These are phyloP conservation scores for Nymphaea thermarum DNA, from an alignment of 164 flowering plant species.

Conservation along the genomic window DNA sequence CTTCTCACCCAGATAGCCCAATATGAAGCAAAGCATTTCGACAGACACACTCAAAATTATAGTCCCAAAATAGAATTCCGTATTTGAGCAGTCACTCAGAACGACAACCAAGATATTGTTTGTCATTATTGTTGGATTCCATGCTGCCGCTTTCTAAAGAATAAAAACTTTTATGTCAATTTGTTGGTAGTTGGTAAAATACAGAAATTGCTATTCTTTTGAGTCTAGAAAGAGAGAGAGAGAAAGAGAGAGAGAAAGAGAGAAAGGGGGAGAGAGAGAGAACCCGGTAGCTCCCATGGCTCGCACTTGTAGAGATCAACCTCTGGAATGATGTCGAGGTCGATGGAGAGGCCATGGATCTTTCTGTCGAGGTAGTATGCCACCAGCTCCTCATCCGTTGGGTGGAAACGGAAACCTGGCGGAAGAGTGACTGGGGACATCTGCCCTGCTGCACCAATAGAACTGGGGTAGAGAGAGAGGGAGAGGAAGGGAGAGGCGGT, in stretches of 20 bases:
- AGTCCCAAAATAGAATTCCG: too few species aligned
- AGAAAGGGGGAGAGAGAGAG: not conserved
- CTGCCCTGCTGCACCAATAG: not conserved
- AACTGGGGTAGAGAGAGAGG: not conserved
- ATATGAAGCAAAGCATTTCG: too few species aligned
- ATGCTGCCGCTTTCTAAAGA: not conserved
- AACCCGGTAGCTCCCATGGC: slow-evolving; percentile 21
- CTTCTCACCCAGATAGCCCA: too few species aligned
- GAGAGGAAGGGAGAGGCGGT: not conserved
- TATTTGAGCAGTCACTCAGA: too few species aligned
- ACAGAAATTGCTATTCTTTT: not conserved
- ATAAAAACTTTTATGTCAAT: not conserved
- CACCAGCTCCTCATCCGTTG: slow-evolving; percentile 27
- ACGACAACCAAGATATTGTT: not conserved
- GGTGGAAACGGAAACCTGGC: slow-evolving; percentile 29
- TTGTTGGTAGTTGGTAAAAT: not conserved
- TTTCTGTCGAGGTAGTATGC: slow-evolving; percentile 24
- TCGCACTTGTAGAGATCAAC: slow-evolving; percentile 30
- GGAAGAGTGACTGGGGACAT: slow-evolving; percentile 25
- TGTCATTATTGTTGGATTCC: not conserved
- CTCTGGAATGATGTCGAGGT: slow-evolving; percentile 25
- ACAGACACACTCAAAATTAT: too few species aligned
- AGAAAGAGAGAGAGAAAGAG: not conserved
- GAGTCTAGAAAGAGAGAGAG: not conserved
- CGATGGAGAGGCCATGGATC: slow-evolving; percentile 21